These are phyloP conservation scores for Limtongozyma cylindracea DNA, from an alignment of 805 yeast species.

Conservation along the genomic window DNA sequence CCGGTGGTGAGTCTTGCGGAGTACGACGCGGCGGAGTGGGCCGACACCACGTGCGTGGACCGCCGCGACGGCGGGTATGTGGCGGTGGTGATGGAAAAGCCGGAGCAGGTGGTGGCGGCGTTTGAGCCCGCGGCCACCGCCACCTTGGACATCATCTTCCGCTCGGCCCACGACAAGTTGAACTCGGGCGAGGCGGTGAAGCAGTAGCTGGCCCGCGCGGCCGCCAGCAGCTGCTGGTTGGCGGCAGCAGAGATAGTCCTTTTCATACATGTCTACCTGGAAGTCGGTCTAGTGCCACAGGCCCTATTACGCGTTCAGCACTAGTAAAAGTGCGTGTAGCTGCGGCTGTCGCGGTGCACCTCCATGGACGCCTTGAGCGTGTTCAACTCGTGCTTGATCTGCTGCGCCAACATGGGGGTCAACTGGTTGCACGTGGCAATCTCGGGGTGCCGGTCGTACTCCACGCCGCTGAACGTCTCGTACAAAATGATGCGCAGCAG, in stretches of 20 bases:
- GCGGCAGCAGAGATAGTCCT: too few relatives aligned
- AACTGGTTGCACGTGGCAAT: constrained; percentile 78
- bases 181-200: constrained; percentile 4
- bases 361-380: constrained; percentile 58
- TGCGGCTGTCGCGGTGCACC: constrained; percentile 52
- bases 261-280: too few relatives aligned
- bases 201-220: too few relatives aligned
- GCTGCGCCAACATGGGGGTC: constrained; percentile 70
- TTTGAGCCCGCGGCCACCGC: constrained; percentile 11
- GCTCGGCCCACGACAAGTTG: constrained; percentile 16
- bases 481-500: constrained; percentile 64
- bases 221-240: too few relatives aligned
- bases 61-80: constrained; percentile 9
- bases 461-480: constrained; percentile 63
- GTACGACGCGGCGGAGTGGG: constrained; percentile 28
- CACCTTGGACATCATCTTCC: constrained; percentile 17
- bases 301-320: too few relatives aligned
- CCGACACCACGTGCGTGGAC: constrained; percentile 22
- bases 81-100: constrained; percentile 18
- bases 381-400: constrained; percentile 69
- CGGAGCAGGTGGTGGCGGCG: constrained; percentile 16
- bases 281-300: too few relatives aligned
- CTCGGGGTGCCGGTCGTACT: constrained; percentile 85
- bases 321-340: constrained; percentile 66
- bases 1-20: constrained; percentile 17